Evolutionary conservation across 2,329 filamentous ascomycete genomes (phyloP), one percentile per base, ranked within the genome.

Genomic region (Dothiorella sarmentorum): DNA sequence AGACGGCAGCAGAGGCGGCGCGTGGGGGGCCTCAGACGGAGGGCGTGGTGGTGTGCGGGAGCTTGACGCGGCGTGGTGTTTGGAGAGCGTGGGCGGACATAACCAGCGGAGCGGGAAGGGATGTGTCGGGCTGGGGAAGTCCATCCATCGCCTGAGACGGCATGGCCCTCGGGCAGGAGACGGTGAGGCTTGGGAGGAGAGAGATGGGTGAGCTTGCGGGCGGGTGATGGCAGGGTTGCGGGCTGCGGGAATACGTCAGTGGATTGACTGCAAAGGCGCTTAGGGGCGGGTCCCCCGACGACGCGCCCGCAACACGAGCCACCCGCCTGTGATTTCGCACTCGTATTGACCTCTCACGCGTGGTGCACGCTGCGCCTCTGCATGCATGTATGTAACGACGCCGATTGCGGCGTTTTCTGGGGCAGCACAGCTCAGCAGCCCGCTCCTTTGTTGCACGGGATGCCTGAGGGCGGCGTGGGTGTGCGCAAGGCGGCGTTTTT

Each of bases 111-210:
- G 49, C 49, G 35, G 49, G 49, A 53, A 53, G 33, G 49, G 49
- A 56, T 40, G 38, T 18, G 26, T 38, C 11, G 26, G n/a, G 35
- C 51, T 53, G 31, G 49, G 49, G 31, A 33, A 53, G 49, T 35
- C 26, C 29, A 18, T 43, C 52, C 52, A 56, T 56, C 38, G 38
- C 51, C 35, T 29, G 22, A 43, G 40, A 18, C 38, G 38, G 26
- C 52, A 56, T 56, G 40, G 52, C 52, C 49, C 49, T 33, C 33
- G 31, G 49, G 49, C 49, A 29, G 49, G 49, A 53, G 33, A 56
- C 40, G 29, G 52, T 33, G 52, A 56, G 52, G 40, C 52, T 37
- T n/a, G 37, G 18, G 26, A 56, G 27, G 37, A 15, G 37, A 37
- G 42, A 9, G 29, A 17, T 11, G 22, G 29, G 53, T 33, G 53